Conservation (phyloP, 805 yeast species). For the Komagataella ulmi region DNA sequence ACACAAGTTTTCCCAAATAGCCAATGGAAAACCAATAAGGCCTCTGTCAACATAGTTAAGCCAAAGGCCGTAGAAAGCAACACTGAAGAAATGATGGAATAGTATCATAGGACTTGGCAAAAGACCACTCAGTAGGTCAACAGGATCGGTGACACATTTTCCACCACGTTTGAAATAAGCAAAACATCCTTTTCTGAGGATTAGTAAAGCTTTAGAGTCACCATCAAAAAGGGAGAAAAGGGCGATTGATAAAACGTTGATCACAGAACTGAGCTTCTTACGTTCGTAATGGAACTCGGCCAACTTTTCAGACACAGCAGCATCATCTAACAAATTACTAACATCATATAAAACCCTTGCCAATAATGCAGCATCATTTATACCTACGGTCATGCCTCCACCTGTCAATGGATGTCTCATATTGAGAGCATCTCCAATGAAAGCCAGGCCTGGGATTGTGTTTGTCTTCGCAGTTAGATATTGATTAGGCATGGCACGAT, state of each 20-base stretch:
- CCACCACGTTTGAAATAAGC: constrained; percentile 80
- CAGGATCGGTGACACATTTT: constrained; percentile 62
- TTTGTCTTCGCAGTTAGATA: constrained; percentile 71
- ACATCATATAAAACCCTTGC: constrained; percentile 44
- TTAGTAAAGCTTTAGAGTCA: constrained; percentile 44
- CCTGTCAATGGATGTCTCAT: constrained; percentile 99
- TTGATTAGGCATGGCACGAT: constrained; percentile 89
- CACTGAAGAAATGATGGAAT: constrained; percentile 79
- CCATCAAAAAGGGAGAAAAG: constrained; percentile 87
- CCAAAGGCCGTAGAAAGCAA: constrained; percentile 74
- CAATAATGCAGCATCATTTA: constrained; percentile 68
- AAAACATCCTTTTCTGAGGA: constrained; percentile 84
- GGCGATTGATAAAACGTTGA: constrained; percentile 85
- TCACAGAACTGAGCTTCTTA: constrained; percentile 67
- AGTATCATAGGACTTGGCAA: constrained; percentile 61
- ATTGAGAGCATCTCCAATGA: constrained; percentile 88
- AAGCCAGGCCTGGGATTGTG: constrained; percentile 58
- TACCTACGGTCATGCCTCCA: constrained; percentile 98
- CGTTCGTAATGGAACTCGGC: constrained; percentile 64
- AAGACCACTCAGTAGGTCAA: constrained; percentile 73
- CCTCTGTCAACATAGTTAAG: constrained; percentile 60
- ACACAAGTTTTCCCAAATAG: constrained; percentile 54
- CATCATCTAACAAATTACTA: constrained; percentile 45
- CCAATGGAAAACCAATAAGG: constrained; percentile 49
- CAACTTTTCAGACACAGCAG: constrained; percentile 40